These are phyloP conservation scores for Mycotypha africana DNA, from an alignment of 371 early-diverging fungal genomes.

Conservation along the genomic window DNA sequence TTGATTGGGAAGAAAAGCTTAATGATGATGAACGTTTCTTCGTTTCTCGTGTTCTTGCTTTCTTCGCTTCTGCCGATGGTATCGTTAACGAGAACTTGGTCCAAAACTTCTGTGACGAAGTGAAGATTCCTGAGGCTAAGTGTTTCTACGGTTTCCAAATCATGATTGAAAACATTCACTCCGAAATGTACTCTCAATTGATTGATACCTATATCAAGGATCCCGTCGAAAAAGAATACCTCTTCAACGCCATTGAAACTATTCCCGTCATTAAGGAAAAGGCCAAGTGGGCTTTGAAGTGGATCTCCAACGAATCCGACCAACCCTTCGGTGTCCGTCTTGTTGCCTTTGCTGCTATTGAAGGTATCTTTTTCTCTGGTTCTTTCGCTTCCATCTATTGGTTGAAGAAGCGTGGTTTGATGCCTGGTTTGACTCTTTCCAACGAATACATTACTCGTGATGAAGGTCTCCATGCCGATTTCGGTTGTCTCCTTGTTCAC, in stretches of 20 bases:
- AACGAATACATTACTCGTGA: slow-evolving; percentile 99
- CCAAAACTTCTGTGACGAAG: slow-evolving; percentile 94
- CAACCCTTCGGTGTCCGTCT: slow-evolving; percentile 92
- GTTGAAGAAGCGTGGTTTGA: slow-evolving; percentile 99
- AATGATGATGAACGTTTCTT: slow-evolving; percentile 93
- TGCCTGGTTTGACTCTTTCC: slow-evolving; percentile 99
- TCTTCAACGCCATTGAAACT: slow-evolving; percentile 97
- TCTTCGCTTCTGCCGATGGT: slow-evolving; percentile 99
- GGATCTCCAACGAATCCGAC: slow-evolving; percentile 80
- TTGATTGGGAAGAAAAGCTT: slow-evolving; percentile 92
- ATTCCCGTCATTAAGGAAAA: slow-evolving; percentile 94
- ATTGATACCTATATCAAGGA: slow-evolving; percentile 99
- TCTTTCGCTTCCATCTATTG: slow-evolving; percentile 99
- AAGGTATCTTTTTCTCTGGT: slow-evolving; percentile 99
- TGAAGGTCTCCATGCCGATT: slow-evolving; percentile 99
- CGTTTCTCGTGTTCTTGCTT: slow-evolving; percentile 97
- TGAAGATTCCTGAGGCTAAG: slow-evolving; percentile 97
- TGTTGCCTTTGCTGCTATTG: slow-evolving; percentile 99
- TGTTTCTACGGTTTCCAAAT: slow-evolving; percentile 99
- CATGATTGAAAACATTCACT: slow-evolving; percentile 99
- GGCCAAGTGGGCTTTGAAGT: slow-evolving; percentile 98
- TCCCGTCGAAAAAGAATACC: slow-evolving; percentile 72
- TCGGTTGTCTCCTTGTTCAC: slow-evolving; percentile 97
- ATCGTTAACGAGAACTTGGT: slow-evolving; percentile 99
- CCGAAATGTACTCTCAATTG: slow-evolving; percentile 98